Conservation (phyloP, 2,329 filamentous ascomycete species). For the Furcasterigmium sp. region DNA sequence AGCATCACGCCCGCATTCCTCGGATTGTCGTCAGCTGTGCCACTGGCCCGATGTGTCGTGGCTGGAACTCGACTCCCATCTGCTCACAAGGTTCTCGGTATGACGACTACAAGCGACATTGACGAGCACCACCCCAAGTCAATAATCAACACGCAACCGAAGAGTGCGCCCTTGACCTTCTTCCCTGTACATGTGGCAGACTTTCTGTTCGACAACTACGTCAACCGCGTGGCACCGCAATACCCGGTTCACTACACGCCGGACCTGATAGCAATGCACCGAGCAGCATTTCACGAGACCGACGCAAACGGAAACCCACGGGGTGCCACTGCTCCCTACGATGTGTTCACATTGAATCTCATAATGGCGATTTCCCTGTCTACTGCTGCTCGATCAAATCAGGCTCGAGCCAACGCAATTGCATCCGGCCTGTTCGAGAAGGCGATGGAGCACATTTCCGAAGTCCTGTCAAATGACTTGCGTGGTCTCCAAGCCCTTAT, state of each 20-base stretch:
- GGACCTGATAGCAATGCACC: background rate
- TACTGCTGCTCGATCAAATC: constrained; percentile 1
- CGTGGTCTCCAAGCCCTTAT: constrained; percentile 1
- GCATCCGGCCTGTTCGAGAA: background rate
- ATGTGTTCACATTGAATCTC: background rate
- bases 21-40: background rate
- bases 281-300: background rate
- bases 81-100: background rate
- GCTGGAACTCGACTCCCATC: background rate
- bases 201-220: constrained; percentile 1
- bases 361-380: constrained; percentile 3
- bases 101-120: background rate
- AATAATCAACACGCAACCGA: background rate
- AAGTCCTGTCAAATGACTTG: background rate
- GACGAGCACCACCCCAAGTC: background rate
- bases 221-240: background rate
- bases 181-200: background rate
- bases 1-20: background rate
- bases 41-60: background rate
- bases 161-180: background rate
- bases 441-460: background rate
- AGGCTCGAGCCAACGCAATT: constrained; percentile 1
- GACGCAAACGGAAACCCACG: too few species aligned
- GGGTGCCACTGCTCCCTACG: background rate
- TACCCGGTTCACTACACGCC: background rate